A percentile compares a stretch with the other conserved stretches of the same genome.
Evolutionary conservation across 2,329 filamentous ascomycete species (phyloP).

Genomic region (Fusarium sp.): DNA sequence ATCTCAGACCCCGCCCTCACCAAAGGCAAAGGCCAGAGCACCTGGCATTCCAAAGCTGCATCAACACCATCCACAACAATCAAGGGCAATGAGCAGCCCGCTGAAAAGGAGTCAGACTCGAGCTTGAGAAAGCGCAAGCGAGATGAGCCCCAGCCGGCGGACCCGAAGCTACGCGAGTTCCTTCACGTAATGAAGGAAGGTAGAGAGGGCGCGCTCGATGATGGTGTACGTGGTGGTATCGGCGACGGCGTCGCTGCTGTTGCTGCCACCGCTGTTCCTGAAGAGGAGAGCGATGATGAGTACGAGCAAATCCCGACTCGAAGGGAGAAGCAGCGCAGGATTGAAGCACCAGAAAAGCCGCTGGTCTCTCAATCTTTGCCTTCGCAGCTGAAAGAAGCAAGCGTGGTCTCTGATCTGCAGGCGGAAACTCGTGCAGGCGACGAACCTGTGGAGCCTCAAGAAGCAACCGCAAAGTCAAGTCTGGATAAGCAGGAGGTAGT

Average conservation of each 20-base stretch:
- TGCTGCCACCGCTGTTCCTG: slow-evolving; percentile 52
- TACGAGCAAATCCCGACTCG: slow-evolving; percentile 73
- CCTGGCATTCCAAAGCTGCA: slow-evolving; percentile 37
- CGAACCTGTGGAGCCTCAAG: slow-evolving; percentile 34
- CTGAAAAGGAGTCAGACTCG: slow-evolving; percentile 49
- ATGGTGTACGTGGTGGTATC: slow-evolving; percentile 40
- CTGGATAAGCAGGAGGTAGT: slow-evolving; percentile 46
- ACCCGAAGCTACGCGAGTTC: slow-evolving; percentile 87
- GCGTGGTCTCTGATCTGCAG: slow-evolving; percentile 13
- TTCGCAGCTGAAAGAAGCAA: slow-evolving; percentile 31
- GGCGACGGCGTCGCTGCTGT: slow-evolving; percentile 32
- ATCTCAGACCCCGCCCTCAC: slow-evolving; percentile 55
- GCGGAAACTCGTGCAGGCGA: slow-evolving; percentile 23
- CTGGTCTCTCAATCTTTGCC: slow-evolving; percentile 28
- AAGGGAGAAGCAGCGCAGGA: slow-evolving; percentile 55
- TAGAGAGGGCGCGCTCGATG: slow-evolving; percentile 47
- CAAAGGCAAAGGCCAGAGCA: slow-evolving; percentile 44
- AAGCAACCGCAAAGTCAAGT: slow-evolving; percentile 30
- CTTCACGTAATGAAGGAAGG: slow-evolving; percentile 79
- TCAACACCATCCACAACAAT: slow-evolving; percentile 23
- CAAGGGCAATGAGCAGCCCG: slow-evolving; percentile 26
- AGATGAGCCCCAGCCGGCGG: slow-evolving; percentile 64
- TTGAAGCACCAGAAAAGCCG: slow-evolving; percentile 41
- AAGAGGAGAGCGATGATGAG: slow-evolving; percentile 75
- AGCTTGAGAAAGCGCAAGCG: slow-evolving; percentile 76